Evolutionary conservation across 345 rosid species (phyloP).

Genomic region (Eucalyptus erythrocorys): DNA sequence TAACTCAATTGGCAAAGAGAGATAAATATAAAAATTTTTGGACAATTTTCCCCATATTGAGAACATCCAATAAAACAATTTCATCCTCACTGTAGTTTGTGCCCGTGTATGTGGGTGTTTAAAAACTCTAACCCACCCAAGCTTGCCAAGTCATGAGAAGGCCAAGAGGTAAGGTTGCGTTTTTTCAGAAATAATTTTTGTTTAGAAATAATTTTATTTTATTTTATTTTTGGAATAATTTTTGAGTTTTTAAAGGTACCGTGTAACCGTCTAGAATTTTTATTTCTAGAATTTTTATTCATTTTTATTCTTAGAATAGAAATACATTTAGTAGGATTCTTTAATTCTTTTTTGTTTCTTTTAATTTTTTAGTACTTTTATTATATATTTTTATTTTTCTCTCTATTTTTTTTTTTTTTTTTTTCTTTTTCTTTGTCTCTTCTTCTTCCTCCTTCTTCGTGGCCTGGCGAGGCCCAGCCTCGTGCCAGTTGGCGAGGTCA

Average conservation of each 20-base stretch:
- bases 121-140: neutral
- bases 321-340: too few species aligned
- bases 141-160: neutral
- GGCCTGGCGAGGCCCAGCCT: rapidly evolving
- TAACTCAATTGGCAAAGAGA: rapidly evolving
- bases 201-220: rapidly evolving
- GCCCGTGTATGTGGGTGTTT: neutral
- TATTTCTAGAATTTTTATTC: rapidly evolving
- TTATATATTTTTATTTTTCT: rapidly evolving
- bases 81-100: neutral
- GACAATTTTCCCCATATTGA: rapidly evolving
- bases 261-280: rapidly evolving
- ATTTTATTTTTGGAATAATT: too few species aligned
- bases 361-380: too few species aligned
- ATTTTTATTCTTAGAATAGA: rapidly evolving
- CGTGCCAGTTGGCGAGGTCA: rapidly evolving
- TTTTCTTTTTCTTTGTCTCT: rapidly evolving
- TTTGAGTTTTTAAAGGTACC: too few species aligned
- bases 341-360: rapidly evolving
- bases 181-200: rapidly evolving
- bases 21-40: rapidly evolving
- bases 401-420: rapidly evolving
- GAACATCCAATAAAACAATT: neutral
- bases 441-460: rapidly evolving
- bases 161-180: rapidly evolving